Evolutionary conservation across 2,329 filamentous ascomycete species (phyloP).

Genomic region (Basipetospora chlamydospora): DNA sequence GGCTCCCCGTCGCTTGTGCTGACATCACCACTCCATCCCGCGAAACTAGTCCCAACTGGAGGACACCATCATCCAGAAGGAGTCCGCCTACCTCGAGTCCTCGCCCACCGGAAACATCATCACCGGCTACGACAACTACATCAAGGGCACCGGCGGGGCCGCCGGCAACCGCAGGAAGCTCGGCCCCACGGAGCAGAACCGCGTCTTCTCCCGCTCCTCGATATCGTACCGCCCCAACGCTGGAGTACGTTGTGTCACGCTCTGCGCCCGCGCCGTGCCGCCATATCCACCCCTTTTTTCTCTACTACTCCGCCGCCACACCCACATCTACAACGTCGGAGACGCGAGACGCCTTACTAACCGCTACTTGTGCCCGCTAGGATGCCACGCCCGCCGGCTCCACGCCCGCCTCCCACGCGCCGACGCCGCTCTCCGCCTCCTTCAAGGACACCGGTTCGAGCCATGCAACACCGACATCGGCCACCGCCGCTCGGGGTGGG

Average conservation of each 20-base stretch:
- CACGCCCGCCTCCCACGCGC: slow-evolving; percentile 32
- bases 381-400: slow-evolving; percentile 21
- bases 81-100: slow-evolving; percentile 80
- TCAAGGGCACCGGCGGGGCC: slow-evolving; percentile 65
- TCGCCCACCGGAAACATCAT: slow-evolving; percentile 89
- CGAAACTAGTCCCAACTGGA: slow-evolving; percentile 34
- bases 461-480: slow-evolving; percentile 41
- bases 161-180: slow-evolving; percentile 50
- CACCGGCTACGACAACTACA: slow-evolving; percentile 94
- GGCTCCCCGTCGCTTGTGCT: too few species aligned
- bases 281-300: slow-evolving; percentile 2
- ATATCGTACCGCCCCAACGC: slow-evolving; percentile 40
- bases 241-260: slow-evolving; percentile 16
- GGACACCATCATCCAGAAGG: slow-evolving; percentile 70
- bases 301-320: neutral
- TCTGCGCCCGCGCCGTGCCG: too few species aligned
- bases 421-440: slow-evolving; percentile 39
- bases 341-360: too few species aligned
- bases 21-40: neutral
- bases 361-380: too few species aligned
- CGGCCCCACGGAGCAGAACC: slow-evolving; percentile 52
- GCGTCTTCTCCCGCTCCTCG: slow-evolving; percentile 58
- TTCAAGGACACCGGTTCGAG: slow-evolving; percentile 36
- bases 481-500: slow-evolving; percentile 27
- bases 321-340: too few species aligned